Evolutionary conservation across 148 eudicot species (phyloP).

Genomic region (Rhododendron molle): DNA sequence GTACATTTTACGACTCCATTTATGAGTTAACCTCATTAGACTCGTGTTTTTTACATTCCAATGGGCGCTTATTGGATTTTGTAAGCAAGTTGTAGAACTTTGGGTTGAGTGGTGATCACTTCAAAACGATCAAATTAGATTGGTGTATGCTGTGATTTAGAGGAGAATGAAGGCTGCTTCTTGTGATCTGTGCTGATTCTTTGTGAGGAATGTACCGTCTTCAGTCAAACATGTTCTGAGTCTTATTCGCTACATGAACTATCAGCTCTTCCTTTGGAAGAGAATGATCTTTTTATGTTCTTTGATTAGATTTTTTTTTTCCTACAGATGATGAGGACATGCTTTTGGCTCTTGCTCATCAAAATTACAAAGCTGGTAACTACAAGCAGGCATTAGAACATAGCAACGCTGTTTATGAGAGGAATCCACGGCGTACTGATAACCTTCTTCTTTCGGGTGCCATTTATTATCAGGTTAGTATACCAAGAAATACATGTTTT

Average conservation of each 20-base stretch:
- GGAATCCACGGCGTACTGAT: constrained; percentile 81
- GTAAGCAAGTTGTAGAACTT: neutral
- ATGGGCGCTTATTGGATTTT: neutral
- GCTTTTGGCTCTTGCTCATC: constrained; percentile 72
- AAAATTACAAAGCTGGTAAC: constrained; percentile 84
- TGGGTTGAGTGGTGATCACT: neutral
- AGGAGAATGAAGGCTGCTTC: neutral
- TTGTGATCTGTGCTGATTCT: neutral
- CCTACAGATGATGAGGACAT: constrained; percentile 68
- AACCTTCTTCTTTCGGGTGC: constrained; percentile 91
- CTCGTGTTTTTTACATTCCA: neutral
- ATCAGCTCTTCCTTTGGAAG: neutral
- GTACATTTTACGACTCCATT: neutral
- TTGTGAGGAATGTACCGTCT: neutral
- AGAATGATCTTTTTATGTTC: neutral
- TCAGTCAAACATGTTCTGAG: neutral
- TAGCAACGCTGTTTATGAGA: constrained; percentile 69
- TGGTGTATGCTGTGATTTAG: neutral
- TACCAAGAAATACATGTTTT: neutral
- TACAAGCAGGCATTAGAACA: constrained; percentile 83
- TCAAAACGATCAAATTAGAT: neutral
- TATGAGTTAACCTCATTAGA: neutral
- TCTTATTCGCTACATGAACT: neutral
- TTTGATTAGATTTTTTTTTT: constrained; percentile 7
- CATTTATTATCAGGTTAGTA: constrained; percentile 74